These are phyloP conservation scores for Elsinoe ampelina DNA, from an alignment of 2,329 filamentous ascomycete genomes.

Conservation along the genomic window DNA sequence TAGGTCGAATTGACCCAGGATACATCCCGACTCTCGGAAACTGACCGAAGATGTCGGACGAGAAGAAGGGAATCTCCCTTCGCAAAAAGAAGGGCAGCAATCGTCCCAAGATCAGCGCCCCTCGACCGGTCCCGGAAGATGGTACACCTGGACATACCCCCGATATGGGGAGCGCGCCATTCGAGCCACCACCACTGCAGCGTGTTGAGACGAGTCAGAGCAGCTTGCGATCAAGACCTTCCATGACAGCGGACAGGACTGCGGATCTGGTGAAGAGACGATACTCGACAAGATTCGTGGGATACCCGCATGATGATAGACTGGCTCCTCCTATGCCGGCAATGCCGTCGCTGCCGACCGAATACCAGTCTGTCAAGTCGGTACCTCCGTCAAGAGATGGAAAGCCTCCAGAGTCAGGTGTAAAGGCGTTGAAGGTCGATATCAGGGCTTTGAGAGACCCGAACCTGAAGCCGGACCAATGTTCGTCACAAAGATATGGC, in stretches of 20 bases:
- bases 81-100: constrained; percentile 50
- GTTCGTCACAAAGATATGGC: constrained; percentile 35
- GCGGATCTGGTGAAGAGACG: constrained; percentile 85
- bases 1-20: neutral
- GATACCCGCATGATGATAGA: constrained; percentile 59
- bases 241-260: constrained; percentile 39
- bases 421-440: constrained; percentile 60
- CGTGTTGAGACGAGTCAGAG: constrained; percentile 9
- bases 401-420: constrained; percentile 37
- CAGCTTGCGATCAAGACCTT: constrained; percentile 29
- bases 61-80: constrained; percentile 48
- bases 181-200: constrained; percentile 27
- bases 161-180: constrained; percentile 18
- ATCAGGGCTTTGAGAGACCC: constrained; percentile 71
- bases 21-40: neutral
- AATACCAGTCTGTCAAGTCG: constrained; percentile 38
- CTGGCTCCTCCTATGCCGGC: constrained; percentile 50
- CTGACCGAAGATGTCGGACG: constrained; percentile 37
- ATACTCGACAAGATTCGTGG: constrained; percentile 76
- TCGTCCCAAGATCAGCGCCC: constrained; percentile 51
- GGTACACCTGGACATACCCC: constrained; percentile 15
- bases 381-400: constrained; percentile 35
- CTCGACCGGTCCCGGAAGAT: constrained; percentile 41
- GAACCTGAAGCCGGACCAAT: constrained; percentile 69
- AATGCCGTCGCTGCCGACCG: constrained; percentile 47